These are phyloP conservation scores for Beta corolliflora DNA, from an alignment of 179 eudicot genomes.

Conservation along the genomic window DNA sequence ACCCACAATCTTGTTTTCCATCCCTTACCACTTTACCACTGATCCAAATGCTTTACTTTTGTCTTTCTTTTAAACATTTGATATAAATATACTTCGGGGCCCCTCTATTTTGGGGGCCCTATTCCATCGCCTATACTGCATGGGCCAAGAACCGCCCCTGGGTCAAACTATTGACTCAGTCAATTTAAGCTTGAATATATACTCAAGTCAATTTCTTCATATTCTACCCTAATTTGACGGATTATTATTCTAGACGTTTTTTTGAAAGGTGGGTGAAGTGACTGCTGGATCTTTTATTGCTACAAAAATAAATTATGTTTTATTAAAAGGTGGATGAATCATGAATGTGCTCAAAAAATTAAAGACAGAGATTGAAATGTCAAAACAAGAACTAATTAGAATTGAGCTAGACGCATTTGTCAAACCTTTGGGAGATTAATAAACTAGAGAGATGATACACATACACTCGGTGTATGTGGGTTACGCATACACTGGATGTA, in stretches of 20 bases:
- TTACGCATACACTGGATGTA: no score
- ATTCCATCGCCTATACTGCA: no score
- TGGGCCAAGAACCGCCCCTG: no score
- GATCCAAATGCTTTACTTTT: no score
- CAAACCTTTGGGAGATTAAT: no score
- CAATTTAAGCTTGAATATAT: not conserved
- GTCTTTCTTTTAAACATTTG: no score
- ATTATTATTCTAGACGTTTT: not conserved
- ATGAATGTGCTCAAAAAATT: not conserved
- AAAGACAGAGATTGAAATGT: not conserved
- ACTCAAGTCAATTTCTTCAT: not conserved
- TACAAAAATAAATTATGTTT: not conserved
- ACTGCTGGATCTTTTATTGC: not conserved
- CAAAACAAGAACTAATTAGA: conserved; percentile 12
- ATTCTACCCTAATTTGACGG: not conserved
- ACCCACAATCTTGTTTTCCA: no score
- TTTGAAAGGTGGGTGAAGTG: not conserved
- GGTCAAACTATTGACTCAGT: conserved; percentile 7
- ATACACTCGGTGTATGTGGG: no score
- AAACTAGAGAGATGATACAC: no score
- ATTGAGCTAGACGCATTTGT: not conserved
- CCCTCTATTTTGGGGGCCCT: no score
- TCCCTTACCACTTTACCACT: no score
- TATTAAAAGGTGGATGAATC: not conserved
- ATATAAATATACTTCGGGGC: no score